phyloP scores from a whole-genome alignment of 1,139 yeast species.

The Lodderomyces jiufengensis region DNA sequence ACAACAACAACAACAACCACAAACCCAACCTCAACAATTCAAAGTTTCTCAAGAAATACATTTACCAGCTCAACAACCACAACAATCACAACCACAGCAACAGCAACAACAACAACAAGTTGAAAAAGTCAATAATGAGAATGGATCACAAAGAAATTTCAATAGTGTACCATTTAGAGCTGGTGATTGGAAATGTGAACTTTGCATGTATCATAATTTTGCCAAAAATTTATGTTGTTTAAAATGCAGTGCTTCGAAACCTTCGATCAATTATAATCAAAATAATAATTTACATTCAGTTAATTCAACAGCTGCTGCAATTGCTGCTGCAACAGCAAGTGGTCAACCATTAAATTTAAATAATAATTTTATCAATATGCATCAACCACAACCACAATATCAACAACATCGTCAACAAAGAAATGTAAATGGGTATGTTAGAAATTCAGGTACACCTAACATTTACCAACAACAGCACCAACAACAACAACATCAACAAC shows the following conservation, averaged over 20 bases:
- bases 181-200: slow-evolving; percentile 95
- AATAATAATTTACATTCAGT: slow-evolving; percentile 29
- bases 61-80: background rate
- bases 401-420: slow-evolving; percentile 12
- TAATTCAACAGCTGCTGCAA: slow-evolving; percentile 48
- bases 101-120: too few relatives aligned
- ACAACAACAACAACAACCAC: slow-evolving; percentile 2
- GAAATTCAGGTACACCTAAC: background rate
- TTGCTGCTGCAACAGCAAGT: slow-evolving; percentile 53
- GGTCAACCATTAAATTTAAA: slow-evolving; percentile 44
- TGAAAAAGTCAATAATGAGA: too few relatives aligned
- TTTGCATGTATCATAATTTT: slow-evolving; percentile 86
- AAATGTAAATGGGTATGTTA: slow-evolving; percentile 2
- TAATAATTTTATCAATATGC: slow-evolving; percentile 25
- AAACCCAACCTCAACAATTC: background rate
- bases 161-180: slow-evolving; percentile 81
- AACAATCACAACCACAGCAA: too few relatives aligned
- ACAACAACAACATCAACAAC: slow-evolving; percentile 1
- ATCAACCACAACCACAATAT: slow-evolving; percentile 30
- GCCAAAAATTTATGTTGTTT: slow-evolving; percentile 86
- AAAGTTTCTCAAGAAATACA: background rate
- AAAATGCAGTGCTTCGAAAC: slow-evolving; percentile 82
- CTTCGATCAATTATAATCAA: slow-evolving; percentile 35
- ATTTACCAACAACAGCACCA: slow-evolving; percentile 1
- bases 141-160: too few relatives aligned